Conservation (phyloP, 495 filamentous ascomycete species). For the Astrocystis sublimbata region DNA sequence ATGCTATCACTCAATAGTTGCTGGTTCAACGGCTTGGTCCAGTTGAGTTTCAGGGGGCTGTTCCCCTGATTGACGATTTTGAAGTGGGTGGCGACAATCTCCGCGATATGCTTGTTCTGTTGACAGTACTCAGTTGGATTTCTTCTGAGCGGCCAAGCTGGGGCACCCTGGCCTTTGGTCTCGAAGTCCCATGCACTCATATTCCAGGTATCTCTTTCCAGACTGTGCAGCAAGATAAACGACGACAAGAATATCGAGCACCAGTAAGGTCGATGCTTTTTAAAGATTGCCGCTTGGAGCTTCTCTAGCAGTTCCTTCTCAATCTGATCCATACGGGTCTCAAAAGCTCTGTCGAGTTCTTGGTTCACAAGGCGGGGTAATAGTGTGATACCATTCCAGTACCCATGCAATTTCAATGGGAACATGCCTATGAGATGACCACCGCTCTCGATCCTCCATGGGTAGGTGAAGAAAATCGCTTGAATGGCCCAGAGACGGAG, state of each 20-base stretch:
- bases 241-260: slow-evolving; percentile 7
- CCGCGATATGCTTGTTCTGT: slow-evolving; percentile 9
- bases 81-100: slow-evolving; percentile 11
- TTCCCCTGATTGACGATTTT: slow-evolving; percentile 10
- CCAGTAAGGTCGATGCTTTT: slow-evolving; percentile 5
- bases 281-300: slow-evolving; percentile 8
- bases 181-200: slow-evolving; percentile 11
- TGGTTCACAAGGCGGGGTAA: slow-evolving; percentile 11
- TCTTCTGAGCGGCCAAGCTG: slow-evolving; percentile 6
- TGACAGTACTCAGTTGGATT: not conserved
- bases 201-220: slow-evolving; percentile 14
- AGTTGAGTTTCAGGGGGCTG: slow-evolving; percentile 6
- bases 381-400: slow-evolving; percentile 13
- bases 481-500: slow-evolving; percentile 13
- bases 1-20: slow-evolving; percentile 4
- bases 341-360: slow-evolving; percentile 13
- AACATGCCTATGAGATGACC: slow-evolving; percentile 10
- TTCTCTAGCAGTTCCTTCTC: slow-evolving; percentile 4
- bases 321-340: slow-evolving; percentile 13
- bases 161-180: not conserved
- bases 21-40: slow-evolving; percentile 3
- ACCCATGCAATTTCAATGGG: slow-evolving; percentile 1
- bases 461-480: slow-evolving; percentile 11
- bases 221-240: slow-evolving; percentile 5
- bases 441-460: slow-evolving; percentile 10